These are phyloP conservation scores for Colletotrichum kahawae DNA, from an alignment of 2,329 filamentous ascomycete species.

Conservation along the genomic window DNA sequence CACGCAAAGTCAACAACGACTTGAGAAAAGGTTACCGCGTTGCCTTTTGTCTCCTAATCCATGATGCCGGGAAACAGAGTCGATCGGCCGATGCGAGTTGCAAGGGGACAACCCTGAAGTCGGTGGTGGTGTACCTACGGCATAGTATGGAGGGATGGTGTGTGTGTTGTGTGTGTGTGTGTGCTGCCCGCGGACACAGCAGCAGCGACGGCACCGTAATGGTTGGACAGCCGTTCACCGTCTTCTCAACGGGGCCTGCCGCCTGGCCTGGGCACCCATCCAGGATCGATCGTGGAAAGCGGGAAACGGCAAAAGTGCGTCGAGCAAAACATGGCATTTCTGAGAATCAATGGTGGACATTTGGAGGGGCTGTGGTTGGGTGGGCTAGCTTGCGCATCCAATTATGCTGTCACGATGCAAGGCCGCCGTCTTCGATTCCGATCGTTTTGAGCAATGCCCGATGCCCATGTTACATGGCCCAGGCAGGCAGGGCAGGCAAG, in stretches of 20 bases:
- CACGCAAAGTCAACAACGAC: neutral
- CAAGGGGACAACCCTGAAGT: slow-evolving; percentile 10
- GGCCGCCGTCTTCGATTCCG: slow-evolving; percentile 16
- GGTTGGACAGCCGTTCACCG: neutral
- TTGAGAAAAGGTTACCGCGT: neutral
- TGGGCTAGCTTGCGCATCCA: neutral
- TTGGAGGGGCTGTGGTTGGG: neutral
- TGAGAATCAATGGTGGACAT: neutral
- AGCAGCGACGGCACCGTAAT: neutral
- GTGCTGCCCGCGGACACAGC: neutral
- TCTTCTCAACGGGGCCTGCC: neutral
- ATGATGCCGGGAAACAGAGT: slow-evolving; percentile 6
- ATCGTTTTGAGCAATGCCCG: neutral
- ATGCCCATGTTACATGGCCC: neutral
- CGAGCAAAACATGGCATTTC: slow-evolving; percentile 18
- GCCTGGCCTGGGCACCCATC: neutral
- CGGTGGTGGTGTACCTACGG: neutral
- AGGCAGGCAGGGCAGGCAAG: neutral
- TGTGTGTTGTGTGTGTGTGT: neutral
- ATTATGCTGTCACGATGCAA: neutral
- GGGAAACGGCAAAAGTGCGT: slow-evolving; percentile 8
- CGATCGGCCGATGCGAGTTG: neutral
- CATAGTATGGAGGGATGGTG: neutral
- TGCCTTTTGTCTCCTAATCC: slow-evolving; percentile 1
- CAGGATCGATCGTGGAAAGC: neutral